Percentiles rank a stretch among this genome's conserved stretches.
Evolutionary conservation across 2,329 filamentous ascomycete genomes (phyloP).

Genomic region (Aschersonia sp.): DNA sequence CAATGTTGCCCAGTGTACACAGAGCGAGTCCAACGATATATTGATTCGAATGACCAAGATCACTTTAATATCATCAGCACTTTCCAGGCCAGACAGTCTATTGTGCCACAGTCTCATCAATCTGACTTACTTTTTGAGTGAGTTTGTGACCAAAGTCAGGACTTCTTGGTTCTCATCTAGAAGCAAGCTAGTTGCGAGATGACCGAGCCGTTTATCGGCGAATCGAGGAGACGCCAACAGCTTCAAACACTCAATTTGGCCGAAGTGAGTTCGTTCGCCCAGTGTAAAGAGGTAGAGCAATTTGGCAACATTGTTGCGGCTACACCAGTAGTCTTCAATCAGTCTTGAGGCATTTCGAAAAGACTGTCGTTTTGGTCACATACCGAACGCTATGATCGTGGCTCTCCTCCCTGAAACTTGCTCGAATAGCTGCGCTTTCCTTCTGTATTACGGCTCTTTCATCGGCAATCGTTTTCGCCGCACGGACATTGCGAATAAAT

Average conservation of each 20-base stretch:
- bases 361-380: constrained; percentile 10
- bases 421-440: constrained; percentile 92
- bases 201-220: constrained; percentile 91
- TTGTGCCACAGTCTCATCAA: neutral
- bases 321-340: constrained; percentile 18
- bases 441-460: constrained; percentile 97
- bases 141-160: constrained; percentile 91
- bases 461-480: constrained; percentile 96
- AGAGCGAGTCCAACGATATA: constrained; percentile 95
- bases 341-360: neutral
- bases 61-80: constrained; percentile 37
- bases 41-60: constrained; percentile 92
- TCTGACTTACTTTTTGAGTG: constrained; percentile 70
- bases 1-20: constrained; percentile 93
- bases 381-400: constrained; percentile 83
- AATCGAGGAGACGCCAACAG: constrained; percentile 92
- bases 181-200: constrained; percentile 88
- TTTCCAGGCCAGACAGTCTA: neutral
- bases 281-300: constrained; percentile 95
- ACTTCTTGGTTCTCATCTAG: constrained; percentile 98
- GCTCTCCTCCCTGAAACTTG: constrained; percentile 95
- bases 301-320: constrained; percentile 97
- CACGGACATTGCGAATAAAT: constrained; percentile 98
- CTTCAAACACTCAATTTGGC: constrained; percentile 98
- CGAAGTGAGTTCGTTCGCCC: constrained; percentile 94